Percentiles rank a stretch among this genome's conserved stretches.
Conservation (phyloP, 805 yeast genomes). For the Ogataea degrootiae region DNA sequence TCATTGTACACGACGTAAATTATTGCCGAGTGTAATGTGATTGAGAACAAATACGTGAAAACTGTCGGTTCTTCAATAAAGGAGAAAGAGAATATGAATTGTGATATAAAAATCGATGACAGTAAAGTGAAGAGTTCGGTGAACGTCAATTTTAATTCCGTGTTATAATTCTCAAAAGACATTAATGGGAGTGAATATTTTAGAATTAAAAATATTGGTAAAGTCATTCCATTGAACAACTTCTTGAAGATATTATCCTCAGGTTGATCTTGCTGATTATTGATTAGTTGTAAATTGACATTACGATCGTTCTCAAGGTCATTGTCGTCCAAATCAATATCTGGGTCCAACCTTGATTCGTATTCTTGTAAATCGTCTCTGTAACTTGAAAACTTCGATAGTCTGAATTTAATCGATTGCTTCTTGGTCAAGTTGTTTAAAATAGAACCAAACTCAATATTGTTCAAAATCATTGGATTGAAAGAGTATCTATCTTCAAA, state of each 20-base stretch:
- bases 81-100: constrained; percentile 16
- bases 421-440: constrained; percentile 21
- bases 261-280: constrained; percentile 1
- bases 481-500: constrained; percentile 27
- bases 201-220: constrained; percentile 19
- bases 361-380: constrained; percentile 17
- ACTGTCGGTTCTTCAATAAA: constrained; percentile 16
- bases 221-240: constrained; percentile 8
- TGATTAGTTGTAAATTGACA: neutral
- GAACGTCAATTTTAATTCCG: constrained; percentile 17
- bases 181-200: constrained; percentile 22
- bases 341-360: constrained; percentile 16
- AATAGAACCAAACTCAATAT: constrained; percentile 25
- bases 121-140: constrained; percentile 14
- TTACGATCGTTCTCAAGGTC: constrained; percentile 6
- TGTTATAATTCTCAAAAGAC: constrained; percentile 17
- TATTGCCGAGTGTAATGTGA: constrained; percentile 1
- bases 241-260: constrained; percentile 3
- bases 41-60: constrained; percentile 8
- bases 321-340: constrained; percentile 6
- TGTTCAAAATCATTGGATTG: constrained; percentile 26
- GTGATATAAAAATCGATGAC: constrained; percentile 17
- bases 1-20: constrained; percentile 13
- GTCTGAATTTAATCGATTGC: constrained; percentile 14
- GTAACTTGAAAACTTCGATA: constrained; percentile 7